Evolutionary conservation across 768 basidiomycete genomes (phyloP).

Genomic region (Crucibulum laeve): DNA sequence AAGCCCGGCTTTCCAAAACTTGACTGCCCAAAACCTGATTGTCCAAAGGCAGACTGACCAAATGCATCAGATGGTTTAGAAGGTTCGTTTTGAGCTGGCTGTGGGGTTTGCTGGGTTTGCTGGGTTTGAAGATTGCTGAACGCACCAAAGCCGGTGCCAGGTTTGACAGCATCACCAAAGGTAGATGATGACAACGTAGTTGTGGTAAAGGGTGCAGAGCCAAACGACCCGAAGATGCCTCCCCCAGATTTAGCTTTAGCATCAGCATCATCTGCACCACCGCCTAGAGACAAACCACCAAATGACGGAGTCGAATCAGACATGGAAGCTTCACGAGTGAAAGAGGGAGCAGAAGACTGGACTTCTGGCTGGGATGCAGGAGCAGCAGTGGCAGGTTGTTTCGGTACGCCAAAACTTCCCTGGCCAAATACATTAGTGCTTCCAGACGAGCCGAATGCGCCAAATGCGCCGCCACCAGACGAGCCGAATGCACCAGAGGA

Average conservation of each 20-base stretch:
- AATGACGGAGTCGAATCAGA: conserved; percentile 34
- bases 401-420: conserved; percentile 14
- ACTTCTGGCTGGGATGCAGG: conserved; percentile 10
- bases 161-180: conserved; percentile 26
- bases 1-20: neutral
- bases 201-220: conserved; percentile 15
- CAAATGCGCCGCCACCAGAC: no score
- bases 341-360: conserved; percentile 19
- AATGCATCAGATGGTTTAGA: conserved; percentile 13
- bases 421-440: conserved; percentile 22
- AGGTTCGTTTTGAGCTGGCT: neutral
- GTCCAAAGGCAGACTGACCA: conserved; percentile 30
- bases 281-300: conserved; percentile 30
- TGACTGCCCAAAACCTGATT: conserved; percentile 26
- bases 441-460: conserved; percentile 11
- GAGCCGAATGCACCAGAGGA: conserved; percentile 3
- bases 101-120: conserved; percentile 1
- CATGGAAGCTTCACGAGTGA: conserved; percentile 46
- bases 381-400: conserved; percentile 3
- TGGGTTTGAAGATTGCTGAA: conserved; percentile 18
- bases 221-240: conserved; percentile 33
- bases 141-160: conserved; percentile 30
- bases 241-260: conserved; percentile 20
- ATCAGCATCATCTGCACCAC: conserved; percentile 18
- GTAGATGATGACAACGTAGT: conserved; percentile 18